Conservation (phyloP, 2,329 filamentous ascomycete species). For the Curvularia sp. region DNA sequence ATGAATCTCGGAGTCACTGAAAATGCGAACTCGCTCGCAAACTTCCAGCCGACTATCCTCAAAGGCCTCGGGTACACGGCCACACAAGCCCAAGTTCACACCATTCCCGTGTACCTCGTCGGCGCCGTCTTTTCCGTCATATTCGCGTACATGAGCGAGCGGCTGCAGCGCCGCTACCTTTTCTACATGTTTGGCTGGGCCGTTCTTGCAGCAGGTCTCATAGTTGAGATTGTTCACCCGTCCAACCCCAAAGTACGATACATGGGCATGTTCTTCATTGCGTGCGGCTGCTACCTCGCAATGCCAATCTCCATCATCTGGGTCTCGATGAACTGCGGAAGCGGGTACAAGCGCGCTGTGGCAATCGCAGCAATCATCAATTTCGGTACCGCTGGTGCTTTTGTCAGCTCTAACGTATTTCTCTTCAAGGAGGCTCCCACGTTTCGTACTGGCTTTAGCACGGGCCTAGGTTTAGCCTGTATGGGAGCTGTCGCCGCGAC, state of each 20-base stretch:
- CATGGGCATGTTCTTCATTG: slow-evolving; percentile 62
- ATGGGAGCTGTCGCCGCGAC: slow-evolving; percentile 47
- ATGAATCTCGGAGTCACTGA: slow-evolving; percentile 43
- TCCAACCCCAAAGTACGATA: slow-evolving; percentile 54
- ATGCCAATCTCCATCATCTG: slow-evolving; percentile 65
- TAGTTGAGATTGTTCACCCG: slow-evolving; percentile 57
- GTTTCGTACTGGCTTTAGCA: slow-evolving; percentile 42
- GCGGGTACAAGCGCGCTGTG: slow-evolving; percentile 38
- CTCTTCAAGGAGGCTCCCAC: slow-evolving; percentile 35
- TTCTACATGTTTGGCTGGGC: slow-evolving; percentile 42
- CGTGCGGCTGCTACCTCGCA: slow-evolving; percentile 62
- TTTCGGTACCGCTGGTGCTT: slow-evolving; percentile 63
- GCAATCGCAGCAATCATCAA: slow-evolving; percentile 34
- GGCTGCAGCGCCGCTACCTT: slow-evolving; percentile 36
- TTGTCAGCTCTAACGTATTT: slow-evolving; percentile 57
- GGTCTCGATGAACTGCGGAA: slow-evolving; percentile 61
- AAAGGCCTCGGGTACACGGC: slow-evolving; percentile 46
- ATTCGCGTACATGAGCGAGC: slow-evolving; percentile 41
- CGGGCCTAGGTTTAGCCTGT: slow-evolving; percentile 36
- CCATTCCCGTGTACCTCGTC: slow-evolving; percentile 47
- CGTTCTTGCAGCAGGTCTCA: slow-evolving; percentile 58
- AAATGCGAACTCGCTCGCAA: slow-evolving; percentile 43
- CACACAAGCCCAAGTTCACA: slow-evolving; percentile 45
- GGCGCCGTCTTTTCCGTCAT: slow-evolving; percentile 41
- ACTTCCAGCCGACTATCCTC: slow-evolving; percentile 49